Evolutionary conservation across 106 monocot genomes (phyloP).

Genomic region (Dioscorea alata): DNA sequence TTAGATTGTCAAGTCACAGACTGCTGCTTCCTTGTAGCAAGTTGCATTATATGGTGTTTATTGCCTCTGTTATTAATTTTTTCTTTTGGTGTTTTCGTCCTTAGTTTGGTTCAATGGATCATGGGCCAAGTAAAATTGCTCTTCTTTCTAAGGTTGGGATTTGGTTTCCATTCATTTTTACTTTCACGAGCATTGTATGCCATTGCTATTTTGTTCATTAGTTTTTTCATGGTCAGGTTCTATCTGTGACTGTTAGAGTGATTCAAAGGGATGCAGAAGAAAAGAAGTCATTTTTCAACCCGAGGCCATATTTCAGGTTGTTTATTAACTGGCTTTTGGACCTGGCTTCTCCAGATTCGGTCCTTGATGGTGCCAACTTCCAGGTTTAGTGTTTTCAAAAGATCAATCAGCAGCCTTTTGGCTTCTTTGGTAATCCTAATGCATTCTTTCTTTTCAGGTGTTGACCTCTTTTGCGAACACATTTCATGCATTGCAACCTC

Average conservation of each 20-base stretch:
- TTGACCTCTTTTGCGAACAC: constrained; percentile 83
- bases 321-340: constrained; percentile 86
- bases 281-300: constrained; percentile 73
- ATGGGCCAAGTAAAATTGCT: constrained; percentile 47
- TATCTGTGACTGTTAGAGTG: constrained; percentile 46
- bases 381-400: constrained; percentile 37
- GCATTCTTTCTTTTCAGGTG: constrained; percentile 41
- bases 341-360: constrained; percentile 54
- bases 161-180: no score
- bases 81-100: constrained; percentile 12
- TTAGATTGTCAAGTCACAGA: not conserved
- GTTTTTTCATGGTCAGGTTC: constrained; percentile 33
- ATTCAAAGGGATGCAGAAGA: constrained; percentile 88
- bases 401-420: not conserved
- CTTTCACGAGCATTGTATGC: not conserved
- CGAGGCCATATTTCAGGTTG: constrained; percentile 88
- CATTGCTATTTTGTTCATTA: not conserved
- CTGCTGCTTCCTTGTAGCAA: not conserved
- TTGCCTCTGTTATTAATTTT: not conserved
- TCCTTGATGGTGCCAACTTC: constrained; percentile 53
- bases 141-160: constrained; percentile 59
- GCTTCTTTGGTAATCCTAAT: not conserved
- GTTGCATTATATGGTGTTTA: not conserved
- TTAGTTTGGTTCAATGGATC: constrained; percentile 60
- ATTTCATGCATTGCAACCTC: constrained; percentile 86